A percentile compares a stretch with the other conserved stretches of the same genome.
These are phyloP conservation scores for Medicago lupulina DNA, from an alignment of 306 rosid genomes.

Conservation along the genomic window DNA sequence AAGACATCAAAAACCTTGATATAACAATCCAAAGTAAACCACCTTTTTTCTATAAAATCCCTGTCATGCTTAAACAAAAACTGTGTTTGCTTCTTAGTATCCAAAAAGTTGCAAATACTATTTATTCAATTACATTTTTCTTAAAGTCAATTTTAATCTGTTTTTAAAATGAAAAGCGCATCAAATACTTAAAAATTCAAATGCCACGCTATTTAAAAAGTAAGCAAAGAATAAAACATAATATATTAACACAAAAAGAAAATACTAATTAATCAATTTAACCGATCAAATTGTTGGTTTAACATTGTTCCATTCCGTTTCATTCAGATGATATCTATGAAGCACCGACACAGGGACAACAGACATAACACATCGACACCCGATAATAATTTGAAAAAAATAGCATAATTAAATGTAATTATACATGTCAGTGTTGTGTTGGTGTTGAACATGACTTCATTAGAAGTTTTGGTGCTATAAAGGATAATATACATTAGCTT, in stretches of 20 bases:
- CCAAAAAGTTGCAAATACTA: background rate
- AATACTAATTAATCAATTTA: background rate
- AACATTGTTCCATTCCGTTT: background rate
- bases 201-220: background rate
- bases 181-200: constrained; percentile 15
- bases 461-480: no score
- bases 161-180: background rate
- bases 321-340: no score
- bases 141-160: background rate
- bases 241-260: background rate
- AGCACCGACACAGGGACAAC: no score
- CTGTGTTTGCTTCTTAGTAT: background rate
- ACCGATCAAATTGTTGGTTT: background rate
- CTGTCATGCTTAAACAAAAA: background rate
- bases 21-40: background rate
- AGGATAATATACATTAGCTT: background rate
- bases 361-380: background rate
- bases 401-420: no score
- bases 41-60: background rate
- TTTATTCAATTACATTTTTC: background rate
- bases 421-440: no score
- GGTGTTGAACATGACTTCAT: no score
- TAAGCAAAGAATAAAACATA: constrained; percentile 21
- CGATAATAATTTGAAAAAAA: no score
- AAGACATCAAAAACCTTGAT: background rate